Evolutionary conservation across 1,284 basidiomycete species (phyloP), one percentile per base, ranked within the genome.

Genomic region (Cutaneotrichosporon cyanovorans): DNA sequence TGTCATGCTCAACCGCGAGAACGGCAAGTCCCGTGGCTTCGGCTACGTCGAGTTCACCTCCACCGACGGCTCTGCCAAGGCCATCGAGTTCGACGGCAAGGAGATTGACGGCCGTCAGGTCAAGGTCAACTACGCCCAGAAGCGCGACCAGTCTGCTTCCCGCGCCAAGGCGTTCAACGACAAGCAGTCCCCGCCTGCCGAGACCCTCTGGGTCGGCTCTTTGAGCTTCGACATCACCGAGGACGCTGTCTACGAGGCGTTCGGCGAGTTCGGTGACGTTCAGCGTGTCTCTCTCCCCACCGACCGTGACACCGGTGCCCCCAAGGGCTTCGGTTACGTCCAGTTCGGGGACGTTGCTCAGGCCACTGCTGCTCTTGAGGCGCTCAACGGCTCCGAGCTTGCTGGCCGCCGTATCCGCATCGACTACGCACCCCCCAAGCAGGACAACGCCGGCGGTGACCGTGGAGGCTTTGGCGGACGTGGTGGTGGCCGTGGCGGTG

Each of bases 251-350:
- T 97, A 92, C 90, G 83, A 87, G 70, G 78, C 83, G 55, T 99
- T 98, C 72, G 83, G 82, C 58, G 88, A 91, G 66, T 85, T 83
- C 68, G 92, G 92, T 42, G 82, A 85, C 54, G 82, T 96, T 45
- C 85, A 87, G 73, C 85, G 77, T 59, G 89, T 98, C 40, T 81
- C 92, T 55, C 74, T 98, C 46, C 91, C 92, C 23, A 97, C 91
- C 44, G 92, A 98, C 71, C 79, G 87, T 52, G 95, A 98, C 48
- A 80, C 85, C 5, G 91, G 89, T 39, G 79, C 79, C 56, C 83
- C 88, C 48, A 98, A 97, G 74, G 95, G 95, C 63, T 98, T 93
- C 73, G 95, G 84, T 38, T 98, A 98, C 74, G 86, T 97, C 67
- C 90, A 96, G 73, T 96, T 92, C 71, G 81, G 82, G 55, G 81